phyloP scores from a whole-genome alignment of 2,329 filamentous ascomycete genomes.

The Clonostachys chloroleuca region DNA sequence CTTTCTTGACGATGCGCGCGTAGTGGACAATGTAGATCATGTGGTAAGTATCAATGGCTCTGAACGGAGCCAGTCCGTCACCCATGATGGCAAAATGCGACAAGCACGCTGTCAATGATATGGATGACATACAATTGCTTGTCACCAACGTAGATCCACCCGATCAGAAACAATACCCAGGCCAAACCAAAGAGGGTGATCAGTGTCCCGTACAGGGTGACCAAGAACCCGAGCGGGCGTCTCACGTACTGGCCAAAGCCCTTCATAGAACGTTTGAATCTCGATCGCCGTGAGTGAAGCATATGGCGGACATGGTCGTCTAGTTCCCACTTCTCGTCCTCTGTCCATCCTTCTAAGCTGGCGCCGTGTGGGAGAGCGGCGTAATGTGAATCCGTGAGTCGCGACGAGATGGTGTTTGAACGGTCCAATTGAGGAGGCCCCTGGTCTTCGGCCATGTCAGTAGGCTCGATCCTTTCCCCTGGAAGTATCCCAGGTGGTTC shows the following conservation, averaged over 20 bases:
- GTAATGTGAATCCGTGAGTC: conserved; percentile 66
- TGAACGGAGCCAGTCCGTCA: conserved; percentile 69
- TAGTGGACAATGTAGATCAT: conserved; percentile 81
- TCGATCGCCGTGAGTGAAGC: conserved; percentile 75
- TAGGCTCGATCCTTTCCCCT: background rate
- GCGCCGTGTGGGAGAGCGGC: conserved; percentile 75
- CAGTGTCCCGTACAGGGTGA: conserved; percentile 77
- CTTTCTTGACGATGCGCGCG: conserved; percentile 26
- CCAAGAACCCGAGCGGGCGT: conserved; percentile 74
- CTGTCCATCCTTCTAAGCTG: conserved; percentile 68
- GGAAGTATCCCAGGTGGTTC: background rate
- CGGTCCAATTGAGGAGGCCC: conserved; percentile 21
- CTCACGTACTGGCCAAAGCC: conserved; percentile 78
- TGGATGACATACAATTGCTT: conserved; percentile 66
- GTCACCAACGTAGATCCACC: conserved; percentile 79
- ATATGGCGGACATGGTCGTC: conserved; percentile 87
- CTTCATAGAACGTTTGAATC: conserved; percentile 74
- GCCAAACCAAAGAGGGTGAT: conserved; percentile 83
- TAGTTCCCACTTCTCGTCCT: conserved; percentile 68
- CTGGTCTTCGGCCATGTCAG: background rate
- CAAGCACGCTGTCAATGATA: conserved; percentile 66
- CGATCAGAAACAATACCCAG: conserved; percentile 89
- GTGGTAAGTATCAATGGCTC: conserved; percentile 79
- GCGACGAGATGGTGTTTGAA: conserved; percentile 59
- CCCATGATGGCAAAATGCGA: conserved; percentile 67